Base-by-base conservation (phyloP, 495 filamentous ascomycete species). In the Xylaria bambusicola region DNA sequence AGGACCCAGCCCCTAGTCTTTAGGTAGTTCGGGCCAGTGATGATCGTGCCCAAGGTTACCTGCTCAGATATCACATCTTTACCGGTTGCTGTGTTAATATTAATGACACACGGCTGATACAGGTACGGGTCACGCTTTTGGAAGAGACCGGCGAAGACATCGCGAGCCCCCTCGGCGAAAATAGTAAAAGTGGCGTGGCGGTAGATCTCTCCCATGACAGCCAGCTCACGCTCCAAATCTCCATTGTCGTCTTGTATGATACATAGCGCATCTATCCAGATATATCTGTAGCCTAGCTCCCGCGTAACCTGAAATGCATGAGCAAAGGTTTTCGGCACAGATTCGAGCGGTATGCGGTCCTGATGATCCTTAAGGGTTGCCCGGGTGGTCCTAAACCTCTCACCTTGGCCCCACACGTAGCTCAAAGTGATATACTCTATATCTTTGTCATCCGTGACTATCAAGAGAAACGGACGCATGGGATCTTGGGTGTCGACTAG, bases 1-100 rank as follows among this genome's bases (percentile, higher is more conserved):
- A 69, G 49, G 23, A 65, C 23, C 67, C 67, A 69, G 27, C 67
- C 65, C 15, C 67, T 56, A 4, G 26, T 42, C 6, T 56, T 31
- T 20, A 52, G 26, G 49, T 26, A 24, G 20, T 52, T 52, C 6
- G 13, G 6, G 3, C 49, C 27, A 2, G 47, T 50, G 31, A 52
- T 6, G 6, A 52, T 9, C 1, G 49, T 38, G 20, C 33, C 49
- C 29, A 52, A 10, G 10, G 49, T 52, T 26, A 52, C 15, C 6
- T 38, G 20, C 33, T 52, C 49, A 3, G 33, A 9, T 38, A 24
- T 9, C 33, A 17, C 21, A 1, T 5, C 49, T 8, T 52, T 24
- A 17, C 29, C 21, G 2, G 31, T 52, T 13, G 49, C 38, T 4
- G 18, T 26, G n/a, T 38, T 52, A 10, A 38, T 33, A 21, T 52